Percentiles rank a stretch among this genome's conserved stretches.
Evolutionary conservation across 768 basidiomycete genomes (phyloP).

Genomic region (Panaeolus papilionaceus): DNA sequence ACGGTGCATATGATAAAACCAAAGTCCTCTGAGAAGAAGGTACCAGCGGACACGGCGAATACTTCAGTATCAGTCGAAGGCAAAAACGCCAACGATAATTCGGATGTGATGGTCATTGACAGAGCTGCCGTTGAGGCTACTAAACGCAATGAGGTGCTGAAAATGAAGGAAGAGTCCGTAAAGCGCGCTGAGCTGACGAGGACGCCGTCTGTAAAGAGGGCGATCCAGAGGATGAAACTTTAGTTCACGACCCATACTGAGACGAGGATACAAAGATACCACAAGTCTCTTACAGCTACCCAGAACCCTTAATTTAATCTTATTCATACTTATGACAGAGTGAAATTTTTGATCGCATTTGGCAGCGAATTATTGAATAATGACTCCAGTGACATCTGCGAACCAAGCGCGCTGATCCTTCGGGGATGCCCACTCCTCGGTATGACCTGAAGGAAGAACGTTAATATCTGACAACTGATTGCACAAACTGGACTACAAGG

Average conservation of each 20-base stretch:
- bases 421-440: slow-evolving; percentile 62
- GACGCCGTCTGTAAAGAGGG: not conserved
- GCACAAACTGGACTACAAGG: too few relatives aligned
- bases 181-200: not conserved
- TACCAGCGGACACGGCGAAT: not conserved
- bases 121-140: not conserved
- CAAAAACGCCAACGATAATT: not conserved
- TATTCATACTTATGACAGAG: too few relatives aligned
- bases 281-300: too few relatives aligned
- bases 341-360: too few relatives aligned
- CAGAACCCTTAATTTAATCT: too few relatives aligned
- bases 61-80: not conserved
- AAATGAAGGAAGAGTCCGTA: not conserved
- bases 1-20: not conserved
- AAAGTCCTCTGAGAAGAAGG: not conserved
- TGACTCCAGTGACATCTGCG: slow-evolving; percentile 57
- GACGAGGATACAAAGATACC: too few relatives aligned
- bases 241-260: not conserved
- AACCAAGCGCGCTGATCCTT: slow-evolving; percentile 66
- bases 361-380: slow-evolving; percentile 29
- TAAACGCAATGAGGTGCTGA: too few relatives aligned
- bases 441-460: slow-evolving; percentile 45
- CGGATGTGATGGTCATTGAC: not conserved
- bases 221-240: not conserved
- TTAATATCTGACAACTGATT: too few relatives aligned